phyloP scores from a whole-genome alignment of 2,329 filamentous ascomycete species.

The Claviceps lovelessii region DNA sequence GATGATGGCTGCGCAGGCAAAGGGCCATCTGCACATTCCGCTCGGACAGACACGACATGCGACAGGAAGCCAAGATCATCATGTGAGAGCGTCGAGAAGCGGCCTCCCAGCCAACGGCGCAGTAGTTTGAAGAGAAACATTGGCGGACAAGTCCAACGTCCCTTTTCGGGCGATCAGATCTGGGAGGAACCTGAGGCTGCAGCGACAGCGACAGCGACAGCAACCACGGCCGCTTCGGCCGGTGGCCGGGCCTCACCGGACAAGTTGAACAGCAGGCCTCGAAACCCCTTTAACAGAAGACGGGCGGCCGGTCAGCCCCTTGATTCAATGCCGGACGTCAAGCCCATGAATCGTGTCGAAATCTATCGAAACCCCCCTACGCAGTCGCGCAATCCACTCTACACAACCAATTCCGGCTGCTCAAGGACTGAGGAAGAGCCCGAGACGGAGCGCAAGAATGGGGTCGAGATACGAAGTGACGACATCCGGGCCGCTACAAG shows the following conservation, averaged over 20 bases:
- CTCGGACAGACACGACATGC: constrained; percentile 7
- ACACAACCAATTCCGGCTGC: constrained; percentile 50
- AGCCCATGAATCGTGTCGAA: constrained; percentile 43
- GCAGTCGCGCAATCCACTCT: constrained; percentile 68
- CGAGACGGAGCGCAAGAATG: constrained; percentile 52
- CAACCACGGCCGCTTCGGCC: constrained; percentile 4
- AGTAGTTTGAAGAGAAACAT: constrained; percentile 56
- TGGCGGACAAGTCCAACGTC: constrained; percentile 51
- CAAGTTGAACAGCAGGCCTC: constrained; percentile 20
- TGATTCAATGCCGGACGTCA: constrained; percentile 19
- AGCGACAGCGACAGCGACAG: constrained; percentile 1
- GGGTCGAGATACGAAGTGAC: constrained; percentile 68
- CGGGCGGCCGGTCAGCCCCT: constrained; percentile 28
- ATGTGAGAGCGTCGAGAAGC: constrained; percentile 26
- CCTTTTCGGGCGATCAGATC: constrained; percentile 66
- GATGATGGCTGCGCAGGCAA: constrained; percentile 29
- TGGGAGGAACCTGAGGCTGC: constrained; percentile 67
- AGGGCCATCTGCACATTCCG: constrained; percentile 14
- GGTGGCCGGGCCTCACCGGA: constrained; percentile 19
- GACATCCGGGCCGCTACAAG: constrained; percentile 85
- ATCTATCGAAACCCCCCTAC: constrained; percentile 74
- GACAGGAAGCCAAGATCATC: constrained; percentile 22
- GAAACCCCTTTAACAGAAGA: constrained; percentile 18
- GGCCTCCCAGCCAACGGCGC: constrained; percentile 34
- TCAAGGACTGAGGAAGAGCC: constrained; percentile 21